Conservation (phyloP, 1,284 basidiomycete species). For the Ustilago trichophora region DNA sequence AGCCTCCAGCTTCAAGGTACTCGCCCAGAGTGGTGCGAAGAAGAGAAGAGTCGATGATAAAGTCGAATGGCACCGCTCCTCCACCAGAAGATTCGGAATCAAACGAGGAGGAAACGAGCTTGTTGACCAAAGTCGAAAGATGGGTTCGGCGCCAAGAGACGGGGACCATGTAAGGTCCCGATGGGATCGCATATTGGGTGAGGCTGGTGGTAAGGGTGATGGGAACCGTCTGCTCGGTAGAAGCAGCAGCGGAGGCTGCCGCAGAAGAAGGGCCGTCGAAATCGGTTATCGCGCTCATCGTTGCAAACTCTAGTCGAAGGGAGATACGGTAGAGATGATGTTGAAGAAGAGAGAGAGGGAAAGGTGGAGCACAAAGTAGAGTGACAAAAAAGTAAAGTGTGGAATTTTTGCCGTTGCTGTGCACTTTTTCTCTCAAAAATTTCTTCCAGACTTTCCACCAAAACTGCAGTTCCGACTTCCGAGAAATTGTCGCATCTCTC, state of each 20-base stretch:
- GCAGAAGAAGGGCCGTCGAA: conserved; percentile 5
- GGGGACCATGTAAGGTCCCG: conserved; percentile 93
- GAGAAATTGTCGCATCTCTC: no score
- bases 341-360: no score
- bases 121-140: conserved; percentile 97
- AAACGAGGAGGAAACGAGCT: conserved; percentile 73
- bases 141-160: conserved; percentile 90
- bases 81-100: conserved; percentile 56
- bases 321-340: no score
- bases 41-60: conserved; percentile 80
- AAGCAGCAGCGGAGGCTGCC: background rate
- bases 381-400: no score
- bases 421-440: conserved; percentile 11
- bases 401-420: no score
- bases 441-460: conserved; percentile 17
- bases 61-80: conserved; percentile 95
- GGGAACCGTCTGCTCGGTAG: conserved; percentile 41
- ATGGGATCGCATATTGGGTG: conserved; percentile 78
- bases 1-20: conserved; percentile 79
- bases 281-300: conserved; percentile 29
- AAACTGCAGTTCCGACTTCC: conserved; percentile 30
- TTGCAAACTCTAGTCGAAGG: no score
- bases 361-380: no score
- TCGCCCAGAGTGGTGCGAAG: conserved; percentile 78
- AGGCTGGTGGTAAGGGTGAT: conserved; percentile 50